Conservation (phyloP, 2,329 filamentous ascomycete species). For the Apiospora koreana region DNA sequence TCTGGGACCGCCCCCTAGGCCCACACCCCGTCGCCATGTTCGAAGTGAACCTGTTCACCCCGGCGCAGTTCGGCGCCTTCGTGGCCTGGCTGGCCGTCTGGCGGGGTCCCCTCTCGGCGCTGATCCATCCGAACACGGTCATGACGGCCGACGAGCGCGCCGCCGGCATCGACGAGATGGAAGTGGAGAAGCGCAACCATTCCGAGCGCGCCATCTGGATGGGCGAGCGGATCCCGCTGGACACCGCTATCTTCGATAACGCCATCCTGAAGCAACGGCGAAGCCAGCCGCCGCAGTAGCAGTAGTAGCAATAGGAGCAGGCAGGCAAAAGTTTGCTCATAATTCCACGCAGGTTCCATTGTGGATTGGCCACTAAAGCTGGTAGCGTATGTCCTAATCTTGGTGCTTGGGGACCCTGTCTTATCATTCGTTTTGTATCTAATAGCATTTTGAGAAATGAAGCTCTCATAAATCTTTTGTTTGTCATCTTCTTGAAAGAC, state of each 20-base stretch:
- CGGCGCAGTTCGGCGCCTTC: slow-evolving; percentile 86
- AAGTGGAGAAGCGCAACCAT: slow-evolving; percentile 54
- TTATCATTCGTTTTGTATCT: no score
- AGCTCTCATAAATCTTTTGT: no score
- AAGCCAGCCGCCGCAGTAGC: neutral
- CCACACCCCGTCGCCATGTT: slow-evolving; percentile 89
- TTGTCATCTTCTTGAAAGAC: no score
- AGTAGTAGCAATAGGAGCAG: no score
- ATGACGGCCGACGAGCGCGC: slow-evolving; percentile 26
- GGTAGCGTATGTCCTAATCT: no score
- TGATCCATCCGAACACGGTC: slow-evolving; percentile 80
- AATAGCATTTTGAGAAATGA: no score
- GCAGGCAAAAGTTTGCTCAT: no score
- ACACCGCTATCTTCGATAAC: slow-evolving; percentile 37
- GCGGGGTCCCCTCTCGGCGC: slow-evolving; percentile 74
- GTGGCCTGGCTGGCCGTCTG: slow-evolving; percentile 82
- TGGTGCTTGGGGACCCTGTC: no score
- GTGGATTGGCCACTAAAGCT: no score
- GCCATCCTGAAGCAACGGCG: neutral
- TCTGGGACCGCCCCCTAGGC: slow-evolving; percentile 78
- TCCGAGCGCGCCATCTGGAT: slow-evolving; percentile 73
- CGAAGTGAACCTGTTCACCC: slow-evolving; percentile 85
- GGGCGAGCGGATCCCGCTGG: slow-evolving; percentile 65
- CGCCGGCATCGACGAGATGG: slow-evolving; percentile 20
- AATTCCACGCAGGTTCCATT: no score